phyloP scores from a whole-genome alignment of 2,329 filamentous ascomycete genomes.

The Furcasterigmium furcatum region DNA sequence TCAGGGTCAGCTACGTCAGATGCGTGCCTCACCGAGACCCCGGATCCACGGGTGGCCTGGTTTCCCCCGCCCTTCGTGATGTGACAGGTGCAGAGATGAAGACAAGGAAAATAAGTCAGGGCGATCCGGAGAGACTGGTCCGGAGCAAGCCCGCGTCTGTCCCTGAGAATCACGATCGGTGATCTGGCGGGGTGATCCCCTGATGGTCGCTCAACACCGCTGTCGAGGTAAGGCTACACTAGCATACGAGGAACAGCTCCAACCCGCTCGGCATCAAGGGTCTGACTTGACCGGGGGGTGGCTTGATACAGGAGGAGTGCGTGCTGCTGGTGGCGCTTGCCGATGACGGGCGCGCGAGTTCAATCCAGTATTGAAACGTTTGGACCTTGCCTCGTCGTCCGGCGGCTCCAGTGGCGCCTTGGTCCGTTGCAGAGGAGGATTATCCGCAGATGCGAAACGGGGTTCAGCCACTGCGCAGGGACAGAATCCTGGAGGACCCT shows the following conservation, averaged over 20 bases:
- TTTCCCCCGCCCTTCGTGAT: no score
- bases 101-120: no score
- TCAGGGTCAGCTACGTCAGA: no score
- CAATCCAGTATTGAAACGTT: background rate
- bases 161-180: background rate
- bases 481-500: background rate
- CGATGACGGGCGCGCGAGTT: background rate
- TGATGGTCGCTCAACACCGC: no score
- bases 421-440: background rate
- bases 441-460: background rate
- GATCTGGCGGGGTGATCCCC: background rate
- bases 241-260: background rate
- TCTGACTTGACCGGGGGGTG: background rate
- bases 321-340: no score
- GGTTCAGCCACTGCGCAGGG: background rate
- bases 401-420: background rate
- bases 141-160: background rate
- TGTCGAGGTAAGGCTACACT: no score
- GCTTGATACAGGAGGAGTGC: background rate
- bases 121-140: background rate
- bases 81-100: no score
- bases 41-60: no score
- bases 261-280: background rate
- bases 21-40: no score
- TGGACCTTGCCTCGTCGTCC: background rate